A percentile compares a stretch with the other conserved stretches of the same genome.
Evolutionary conservation across 1,139 yeast genomes (phyloP).

Genomic region (Taphrina flavorubra): DNA sequence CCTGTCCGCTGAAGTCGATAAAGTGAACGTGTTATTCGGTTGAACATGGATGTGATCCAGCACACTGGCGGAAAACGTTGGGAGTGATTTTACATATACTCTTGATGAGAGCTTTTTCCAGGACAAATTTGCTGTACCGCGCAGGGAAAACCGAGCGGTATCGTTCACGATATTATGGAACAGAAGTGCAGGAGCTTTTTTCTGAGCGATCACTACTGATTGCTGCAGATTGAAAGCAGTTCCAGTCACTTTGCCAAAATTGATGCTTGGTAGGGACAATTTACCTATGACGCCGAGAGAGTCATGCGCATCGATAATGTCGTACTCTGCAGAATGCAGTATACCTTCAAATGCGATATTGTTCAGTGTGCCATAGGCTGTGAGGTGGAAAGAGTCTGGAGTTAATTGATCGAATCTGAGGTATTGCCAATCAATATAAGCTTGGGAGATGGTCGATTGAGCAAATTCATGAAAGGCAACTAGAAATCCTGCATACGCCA

Average conservation of each 20-base stretch:
- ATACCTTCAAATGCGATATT: conserved; percentile 1
- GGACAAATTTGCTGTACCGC: conserved; percentile 3
- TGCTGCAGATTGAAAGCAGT: conserved; percentile 4
- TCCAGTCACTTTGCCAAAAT: not conserved
- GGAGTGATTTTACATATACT: conserved; percentile 1
- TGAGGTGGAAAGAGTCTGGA: conserved; percentile 19
- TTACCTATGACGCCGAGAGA: not conserved
- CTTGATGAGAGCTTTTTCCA: conserved; percentile 5
- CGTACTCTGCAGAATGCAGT: conserved; percentile 10
- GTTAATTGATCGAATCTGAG: conserved; percentile 9
- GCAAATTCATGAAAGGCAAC: conserved; percentile 5
- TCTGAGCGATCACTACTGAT: not conserved
- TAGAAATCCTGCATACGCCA: not conserved
- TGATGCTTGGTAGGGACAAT: conserved; percentile 3
- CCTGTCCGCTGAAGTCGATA: not conserved
- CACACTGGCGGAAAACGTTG: conserved; percentile 5
- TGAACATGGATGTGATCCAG: conserved; percentile 5
- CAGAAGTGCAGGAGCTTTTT: not conserved
- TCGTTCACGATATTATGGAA: conserved; percentile 10
- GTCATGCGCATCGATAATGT: not conserved
- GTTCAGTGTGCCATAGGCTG: conserved; percentile 7
- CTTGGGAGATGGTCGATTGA: conserved; percentile 9
- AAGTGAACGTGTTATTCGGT: not conserved
- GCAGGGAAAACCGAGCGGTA: conserved; percentile 10
- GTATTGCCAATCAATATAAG: conserved; percentile 1